A percentile compares a stretch with the other conserved stretches of the same genome.
Evolutionary conservation across 164 flowering plant species (phyloP).

Genomic region (Magnolia changhungtana): DNA sequence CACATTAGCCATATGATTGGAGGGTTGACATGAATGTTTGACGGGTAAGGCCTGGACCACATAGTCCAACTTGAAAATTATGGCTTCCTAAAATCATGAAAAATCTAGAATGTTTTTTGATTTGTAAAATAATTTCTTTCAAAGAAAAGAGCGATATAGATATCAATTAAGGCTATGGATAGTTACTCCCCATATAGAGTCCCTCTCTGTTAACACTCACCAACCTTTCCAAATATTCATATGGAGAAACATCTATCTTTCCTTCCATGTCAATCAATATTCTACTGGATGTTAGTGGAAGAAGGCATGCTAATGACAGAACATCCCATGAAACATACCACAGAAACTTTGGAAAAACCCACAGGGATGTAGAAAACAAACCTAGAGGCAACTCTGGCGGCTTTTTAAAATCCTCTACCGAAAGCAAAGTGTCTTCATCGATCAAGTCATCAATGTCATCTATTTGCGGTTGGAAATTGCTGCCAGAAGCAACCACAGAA

Average conservation of each 20-base stretch:
- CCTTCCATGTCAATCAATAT: too few species aligned
- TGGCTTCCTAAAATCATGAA: not conserved
- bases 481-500: constrained; percentile 11
- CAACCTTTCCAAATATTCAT: too few species aligned
- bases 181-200: not conserved
- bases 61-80: too few species aligned
- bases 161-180: not conserved
- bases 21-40: too few species aligned
- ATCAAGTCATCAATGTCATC: constrained; percentile 21
- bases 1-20: too few species aligned
- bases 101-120: not conserved
- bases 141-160: not conserved
- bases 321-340: not conserved
- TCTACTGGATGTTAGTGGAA: too few species aligned
- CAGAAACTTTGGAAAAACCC: not conserved
- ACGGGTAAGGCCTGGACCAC: too few species aligned
- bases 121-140: not conserved
- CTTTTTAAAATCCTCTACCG: too few species aligned
- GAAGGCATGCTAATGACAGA: too few species aligned
- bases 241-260: too few species aligned
- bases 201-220: not conserved
- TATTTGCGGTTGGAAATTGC: constrained; percentile 10
- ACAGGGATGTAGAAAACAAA: constrained; percentile 6
- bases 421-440: constrained; percentile 19
- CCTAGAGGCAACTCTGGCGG: constrained; percentile 17